phyloP scores from a whole-genome alignment of 1,139 yeast species.

The Suhomyces taliae region DNA sequence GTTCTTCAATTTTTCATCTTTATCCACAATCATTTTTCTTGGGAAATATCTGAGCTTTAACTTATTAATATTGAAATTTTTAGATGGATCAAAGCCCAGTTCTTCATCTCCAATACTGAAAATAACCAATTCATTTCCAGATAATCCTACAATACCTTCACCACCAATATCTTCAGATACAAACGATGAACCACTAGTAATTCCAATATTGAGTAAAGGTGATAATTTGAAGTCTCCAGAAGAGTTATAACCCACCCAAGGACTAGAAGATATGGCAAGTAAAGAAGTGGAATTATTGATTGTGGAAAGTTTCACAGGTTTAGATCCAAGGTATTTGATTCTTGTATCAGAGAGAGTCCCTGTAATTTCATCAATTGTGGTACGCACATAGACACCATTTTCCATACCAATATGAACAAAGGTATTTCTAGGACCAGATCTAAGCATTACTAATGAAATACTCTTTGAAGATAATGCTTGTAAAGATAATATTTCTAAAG shows the following conservation, averaged over 20 bases:
- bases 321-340: constrained; percentile 72
- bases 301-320: constrained; percentile 54
- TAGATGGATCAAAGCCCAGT: constrained; percentile 35
- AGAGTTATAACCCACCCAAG: constrained; percentile 38
- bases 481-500: constrained; percentile 61
- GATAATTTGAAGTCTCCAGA: constrained; percentile 34
- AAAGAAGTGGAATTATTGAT: constrained; percentile 27
- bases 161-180: constrained; percentile 63
- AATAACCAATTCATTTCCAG: constrained; percentile 53
- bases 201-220: constrained; percentile 39
- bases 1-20: constrained; percentile 13
- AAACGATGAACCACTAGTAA: constrained; percentile 49
- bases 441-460: constrained; percentile 45
- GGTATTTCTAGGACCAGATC: constrained; percentile 13
- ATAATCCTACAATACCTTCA: constrained; percentile 64
- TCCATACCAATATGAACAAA: constrained; percentile 73
- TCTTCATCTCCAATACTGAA: constrained; percentile 54
- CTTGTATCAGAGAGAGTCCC: constrained; percentile 71
- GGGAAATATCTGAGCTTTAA: constrained; percentile 56
- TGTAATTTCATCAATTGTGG: constrained; percentile 54
- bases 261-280: constrained; percentile 44
- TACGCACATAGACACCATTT: constrained; percentile 76
- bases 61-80: constrained; percentile 47
- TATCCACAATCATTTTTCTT: constrained; percentile 37
- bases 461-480: constrained; percentile 70